phyloP scores from a whole-genome alignment of 2,329 filamentous ascomycete genomes.

The Cadophora sp. region DNA sequence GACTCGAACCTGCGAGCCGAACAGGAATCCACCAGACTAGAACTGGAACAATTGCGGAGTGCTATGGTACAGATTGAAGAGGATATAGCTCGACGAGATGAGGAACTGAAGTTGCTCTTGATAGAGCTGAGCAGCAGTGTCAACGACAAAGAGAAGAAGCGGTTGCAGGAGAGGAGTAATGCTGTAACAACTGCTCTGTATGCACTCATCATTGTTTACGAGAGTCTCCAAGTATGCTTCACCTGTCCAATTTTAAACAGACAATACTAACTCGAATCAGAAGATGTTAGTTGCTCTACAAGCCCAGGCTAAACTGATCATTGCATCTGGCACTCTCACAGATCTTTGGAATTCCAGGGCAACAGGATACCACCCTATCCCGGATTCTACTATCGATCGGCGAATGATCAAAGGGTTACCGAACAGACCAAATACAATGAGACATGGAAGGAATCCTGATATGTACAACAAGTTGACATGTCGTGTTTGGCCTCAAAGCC shows the following conservation, averaged over 20 bases:
- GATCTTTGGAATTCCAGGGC: neutral
- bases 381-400: neutral
- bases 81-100: neutral
- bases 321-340: neutral
- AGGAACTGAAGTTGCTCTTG: neutral
- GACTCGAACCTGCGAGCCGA: neutral
- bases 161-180: neutral
- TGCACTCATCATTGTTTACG: neutral
- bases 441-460: neutral
- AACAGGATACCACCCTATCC: neutral
- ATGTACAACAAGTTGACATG: neutral
- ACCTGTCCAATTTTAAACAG: neutral
- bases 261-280: neutral
- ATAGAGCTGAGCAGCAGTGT: neutral
- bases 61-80: conserved; percentile 2
- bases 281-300: neutral
- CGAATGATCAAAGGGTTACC: neutral
- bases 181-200: neutral
- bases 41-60: neutral
- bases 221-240: neutral
- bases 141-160: neutral
- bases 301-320: neutral
- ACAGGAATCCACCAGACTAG: neutral
- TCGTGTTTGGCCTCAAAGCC: neutral
- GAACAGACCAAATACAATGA: neutral